Conservation (phyloP, 495 filamentous ascomycete species). For the Penicillium antarcticum region DNA sequence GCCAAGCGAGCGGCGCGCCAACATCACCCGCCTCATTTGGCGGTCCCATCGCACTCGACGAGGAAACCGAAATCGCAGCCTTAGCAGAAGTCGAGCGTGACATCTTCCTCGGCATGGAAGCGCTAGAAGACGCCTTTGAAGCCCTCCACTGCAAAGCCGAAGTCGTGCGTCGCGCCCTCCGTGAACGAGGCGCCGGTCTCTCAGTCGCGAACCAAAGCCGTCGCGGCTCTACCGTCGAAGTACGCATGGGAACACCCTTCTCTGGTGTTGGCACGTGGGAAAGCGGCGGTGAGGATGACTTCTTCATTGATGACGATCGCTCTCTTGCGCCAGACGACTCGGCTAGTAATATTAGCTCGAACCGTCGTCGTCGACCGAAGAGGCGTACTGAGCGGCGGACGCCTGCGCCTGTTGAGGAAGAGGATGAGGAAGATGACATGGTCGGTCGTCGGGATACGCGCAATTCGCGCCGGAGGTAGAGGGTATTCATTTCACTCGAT, state of each 20-base stretch:
- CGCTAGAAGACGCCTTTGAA: slow-evolving; percentile 93
- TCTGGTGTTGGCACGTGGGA: slow-evolving; percentile 39
- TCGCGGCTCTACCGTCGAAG: slow-evolving; percentile 51
- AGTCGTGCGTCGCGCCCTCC: slow-evolving; percentile 70
- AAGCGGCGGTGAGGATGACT: slow-evolving; percentile 59
- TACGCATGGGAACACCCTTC: slow-evolving; percentile 56
- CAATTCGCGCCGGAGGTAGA: slow-evolving; percentile 26
- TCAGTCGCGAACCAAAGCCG: slow-evolving; percentile 73
- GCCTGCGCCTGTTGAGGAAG: slow-evolving; percentile 82
- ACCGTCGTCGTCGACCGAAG: slow-evolving; percentile 66
- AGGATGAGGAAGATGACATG: slow-evolving; percentile 57
- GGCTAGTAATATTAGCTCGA: slow-evolving; percentile 85
- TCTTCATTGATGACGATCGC: slow-evolving; percentile 49
- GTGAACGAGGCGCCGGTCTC: slow-evolving; percentile 75
- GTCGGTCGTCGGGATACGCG: slow-evolving; percentile 29
- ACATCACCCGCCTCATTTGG: slow-evolving; percentile 44
- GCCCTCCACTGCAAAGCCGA: slow-evolving; percentile 84
- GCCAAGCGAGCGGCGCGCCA: slow-evolving; percentile 33
- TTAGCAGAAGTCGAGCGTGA: slow-evolving; percentile 90
- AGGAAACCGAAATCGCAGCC: slow-evolving; percentile 88
- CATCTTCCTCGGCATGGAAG: slow-evolving; percentile 91
- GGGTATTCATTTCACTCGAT: neutral
- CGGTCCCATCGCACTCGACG: slow-evolving; percentile 79
- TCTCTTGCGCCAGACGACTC: slow-evolving; percentile 71
- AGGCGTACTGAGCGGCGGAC: slow-evolving; percentile 70